Base-by-base conservation (phyloP, 2,329 filamentous ascomycete genomes). In the Ceratocystis harringtonii region DNA sequence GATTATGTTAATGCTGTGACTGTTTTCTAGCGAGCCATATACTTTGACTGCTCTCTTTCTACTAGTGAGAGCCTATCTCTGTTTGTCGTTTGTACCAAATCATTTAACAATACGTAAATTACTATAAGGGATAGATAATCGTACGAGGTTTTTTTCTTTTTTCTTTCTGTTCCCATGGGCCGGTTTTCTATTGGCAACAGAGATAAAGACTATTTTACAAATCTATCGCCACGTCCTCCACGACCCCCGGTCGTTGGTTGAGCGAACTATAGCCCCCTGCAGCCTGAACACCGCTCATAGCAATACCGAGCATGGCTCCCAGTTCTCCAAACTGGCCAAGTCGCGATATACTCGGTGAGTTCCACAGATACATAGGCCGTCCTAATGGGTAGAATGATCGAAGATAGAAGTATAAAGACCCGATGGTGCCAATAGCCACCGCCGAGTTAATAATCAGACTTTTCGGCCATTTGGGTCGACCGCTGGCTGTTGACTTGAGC, bases 1-100 rank as follows among this genome's bases (percentile, higher is more conserved):
- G 91, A 89, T 3, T 87, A 85, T 68, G 89, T 99, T 28, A 95
- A 90, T 74, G 88, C 89, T 30, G 79, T 97, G 73, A 97, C 92
- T 8, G 85, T 96, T 28, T 96, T 92, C 77, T 96, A 82, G 15
- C 6, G n/a, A 19, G 6, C 36, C n/a, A 19, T 50, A 17, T 58
- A 30, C 32, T 36, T 61, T 25, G 8, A 52, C 48, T 52, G 48
- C n/a, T 52, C 48, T n/a, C 36, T 41, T 41, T 41, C 36, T 41
- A 12, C 15, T 45, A 45, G 45, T 63, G 8, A 50, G 19, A 28
- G 48, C 22, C 19, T 30, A 30, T 62, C 8, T 43, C 25, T 62
- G 22, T 8, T 25, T 41, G 48, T 19, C 48, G 48, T 52, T 28
- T n/a, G 15, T 52, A 25, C 32, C 55, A 58, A 58, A 15, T 19